Base-by-base conservation (phyloP, 2,329 filamentous ascomycete species). In the Pseudogymnoascus sp. region DNA sequence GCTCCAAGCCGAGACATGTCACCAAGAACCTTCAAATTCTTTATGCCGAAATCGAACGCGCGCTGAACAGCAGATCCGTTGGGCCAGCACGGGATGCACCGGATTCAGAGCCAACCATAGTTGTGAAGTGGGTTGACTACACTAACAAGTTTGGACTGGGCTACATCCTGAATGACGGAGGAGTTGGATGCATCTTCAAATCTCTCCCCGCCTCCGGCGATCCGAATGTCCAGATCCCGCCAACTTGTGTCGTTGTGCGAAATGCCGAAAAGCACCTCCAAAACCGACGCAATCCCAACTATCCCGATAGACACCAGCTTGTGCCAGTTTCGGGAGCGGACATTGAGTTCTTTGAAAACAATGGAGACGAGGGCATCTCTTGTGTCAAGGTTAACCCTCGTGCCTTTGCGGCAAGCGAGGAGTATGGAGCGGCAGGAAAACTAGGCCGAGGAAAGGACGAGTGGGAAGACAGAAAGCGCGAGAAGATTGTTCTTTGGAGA, bases 51-150 rank as follows among this genome's bases (percentile, higher is more conserved):
- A 72, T 87, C 22, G 84, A 87, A 66, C 76, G 85, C 54, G 84
- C 85, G 2, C 74, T 87, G 6, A 87, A 87, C 66, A 78, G 85
- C 38, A 79, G 85, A 68, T 79, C 83, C 0, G 86, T 84, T 79
- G 84, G 84, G 18, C 77, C 85, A 60, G 76, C 86, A 57, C 80
- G 79, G 0, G 76, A 81, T 8, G 81, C 83, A 74, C 76, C 80
- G 62, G 74, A 79, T 64, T 72, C 80, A 61, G 73, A 87, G 70
- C 81, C 87, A 70, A 75, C 86, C 70, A 82, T 87, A 47, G 85
- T 87, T 11, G 83, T 87, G 9, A 91, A 92, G 70, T 94, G 90
- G 90, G 90, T 94, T 6, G 90, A 94, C 71, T 94, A 94, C 73
- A 91, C 89, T 63, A 90, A 92, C 74, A 92, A 92, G 71, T 91